A percentile compares a stretch with the other conserved stretches of the same genome.
Conservation (phyloP, 805 yeast species). For the Ogataea allantospora region DNA sequence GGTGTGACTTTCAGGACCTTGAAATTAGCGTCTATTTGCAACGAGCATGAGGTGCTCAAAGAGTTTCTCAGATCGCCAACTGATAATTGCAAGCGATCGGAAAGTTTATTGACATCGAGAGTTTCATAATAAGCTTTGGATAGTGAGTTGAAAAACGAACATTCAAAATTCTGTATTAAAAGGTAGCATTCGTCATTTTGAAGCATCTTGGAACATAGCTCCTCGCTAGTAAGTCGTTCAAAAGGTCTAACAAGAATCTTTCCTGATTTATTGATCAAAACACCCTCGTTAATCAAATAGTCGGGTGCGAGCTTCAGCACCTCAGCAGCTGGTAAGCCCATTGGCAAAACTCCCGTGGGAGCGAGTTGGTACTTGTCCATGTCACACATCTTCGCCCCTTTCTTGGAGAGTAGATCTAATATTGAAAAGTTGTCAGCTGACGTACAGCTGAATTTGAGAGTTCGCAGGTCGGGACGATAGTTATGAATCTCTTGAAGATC, state of each 20-base stretch:
- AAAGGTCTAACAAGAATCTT: conserved; percentile 8
- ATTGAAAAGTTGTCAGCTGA: conserved; percentile 64
- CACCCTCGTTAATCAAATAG: conserved; percentile 6
- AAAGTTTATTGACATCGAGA: neutral
- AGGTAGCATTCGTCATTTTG: conserved; percentile 9
- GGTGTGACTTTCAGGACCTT: conserved; percentile 14
- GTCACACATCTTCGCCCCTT: conserved; percentile 51
- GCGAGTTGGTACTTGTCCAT: conserved; percentile 61
- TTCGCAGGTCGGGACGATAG: too few species aligned
- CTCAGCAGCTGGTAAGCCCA: conserved; percentile 20
- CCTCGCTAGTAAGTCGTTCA: conserved; percentile 3
- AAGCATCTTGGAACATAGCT: conserved; percentile 13
- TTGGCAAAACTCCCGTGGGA: conserved; percentile 61
- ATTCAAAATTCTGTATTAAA: conserved; percentile 6
- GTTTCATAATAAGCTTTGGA: neutral
- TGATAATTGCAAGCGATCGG: neutral
- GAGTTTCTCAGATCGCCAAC: neutral
- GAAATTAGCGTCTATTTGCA: conserved; percentile 1
- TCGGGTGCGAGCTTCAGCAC: conserved; percentile 10
- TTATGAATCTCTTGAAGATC: too few species aligned
- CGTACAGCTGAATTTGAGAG: too few species aligned
- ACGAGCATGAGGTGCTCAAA: neutral
- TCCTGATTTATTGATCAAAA: conserved; percentile 12
- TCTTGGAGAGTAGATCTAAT: conserved; percentile 47
- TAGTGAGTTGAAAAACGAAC: conserved; percentile 1